phyloP scores from a whole-genome alignment of 352 stramenopile species.

The Phytopythium helicoides region DNA sequence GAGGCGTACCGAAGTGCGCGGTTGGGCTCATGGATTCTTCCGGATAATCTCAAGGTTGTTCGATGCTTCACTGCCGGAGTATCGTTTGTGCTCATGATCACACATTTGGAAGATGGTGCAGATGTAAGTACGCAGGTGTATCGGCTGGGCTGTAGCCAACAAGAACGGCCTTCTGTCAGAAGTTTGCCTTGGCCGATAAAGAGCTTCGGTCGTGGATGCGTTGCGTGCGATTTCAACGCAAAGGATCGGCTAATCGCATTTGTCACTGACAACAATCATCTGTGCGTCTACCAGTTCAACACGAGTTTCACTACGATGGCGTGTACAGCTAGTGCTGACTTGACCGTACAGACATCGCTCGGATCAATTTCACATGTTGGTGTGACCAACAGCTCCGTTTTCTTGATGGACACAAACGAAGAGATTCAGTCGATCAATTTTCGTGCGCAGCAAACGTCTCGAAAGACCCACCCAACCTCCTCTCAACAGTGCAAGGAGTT shows the following conservation, averaged over 20 bases:
- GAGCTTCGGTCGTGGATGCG: conserved; percentile 6
- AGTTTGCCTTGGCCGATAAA: no score
- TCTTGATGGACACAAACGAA: not conserved
- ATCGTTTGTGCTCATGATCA: no score
- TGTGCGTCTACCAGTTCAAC: conserved; percentile 17
- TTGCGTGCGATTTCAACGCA: conserved; percentile 8
- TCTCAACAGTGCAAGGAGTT: no score
- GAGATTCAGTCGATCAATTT: not conserved
- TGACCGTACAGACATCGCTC: not conserved
- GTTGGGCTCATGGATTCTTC: no score
- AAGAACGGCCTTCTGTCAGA: no score
- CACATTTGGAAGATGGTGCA: no score
- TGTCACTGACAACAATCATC: not conserved
- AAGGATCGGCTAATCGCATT: not conserved
- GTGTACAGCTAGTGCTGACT: not conserved
- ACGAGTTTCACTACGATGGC: conserved; percentile 11
- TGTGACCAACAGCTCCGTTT: not conserved
- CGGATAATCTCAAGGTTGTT: no score
- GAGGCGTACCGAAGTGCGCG: no score
- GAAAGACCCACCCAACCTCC: not conserved
- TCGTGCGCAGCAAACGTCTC: not conserved
- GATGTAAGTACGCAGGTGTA: no score
- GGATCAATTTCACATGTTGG: not conserved
- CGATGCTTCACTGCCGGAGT: no score
- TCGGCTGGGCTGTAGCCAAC: no score